phyloP scores from a whole-genome alignment of 2,329 filamentous ascomycete genomes.

The Aureobasidium zeae region DNA sequence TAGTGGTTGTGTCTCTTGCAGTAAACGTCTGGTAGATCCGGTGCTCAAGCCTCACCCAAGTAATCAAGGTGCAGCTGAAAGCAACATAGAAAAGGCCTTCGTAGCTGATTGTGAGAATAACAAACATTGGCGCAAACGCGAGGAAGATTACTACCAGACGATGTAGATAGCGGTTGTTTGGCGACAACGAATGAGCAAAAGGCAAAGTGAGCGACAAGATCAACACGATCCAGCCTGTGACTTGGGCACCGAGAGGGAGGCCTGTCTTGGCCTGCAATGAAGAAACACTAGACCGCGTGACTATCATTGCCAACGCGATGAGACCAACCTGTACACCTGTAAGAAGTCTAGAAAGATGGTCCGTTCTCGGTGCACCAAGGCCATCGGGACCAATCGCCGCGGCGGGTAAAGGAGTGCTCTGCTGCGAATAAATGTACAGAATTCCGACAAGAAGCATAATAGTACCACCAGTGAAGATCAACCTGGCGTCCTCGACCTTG shows the following conservation, averaged over 20 bases:
- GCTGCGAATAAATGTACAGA: conserved; percentile 71
- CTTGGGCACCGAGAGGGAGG: conserved; percentile 76
- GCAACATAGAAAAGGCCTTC: conserved; percentile 92
- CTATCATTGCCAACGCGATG: conserved; percentile 68
- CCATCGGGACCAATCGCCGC: conserved; percentile 27
- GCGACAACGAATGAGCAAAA: conserved; percentile 67
- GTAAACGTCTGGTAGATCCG: conserved; percentile 46
- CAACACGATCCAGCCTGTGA: conserved; percentile 77
- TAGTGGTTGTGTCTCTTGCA: conserved; percentile 12
- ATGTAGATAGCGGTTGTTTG: conserved; percentile 83
- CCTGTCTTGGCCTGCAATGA: conserved; percentile 79
- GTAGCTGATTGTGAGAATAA: conserved; percentile 94
- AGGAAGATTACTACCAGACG: conserved; percentile 82
- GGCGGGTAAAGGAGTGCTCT: conserved; percentile 43
- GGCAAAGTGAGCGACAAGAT: conserved; percentile 69
- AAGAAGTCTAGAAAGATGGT: conserved; percentile 48
- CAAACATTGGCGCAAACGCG: conserved; percentile 84
- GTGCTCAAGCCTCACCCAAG: conserved; percentile 89
- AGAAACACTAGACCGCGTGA: conserved; percentile 76
- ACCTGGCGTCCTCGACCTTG: conserved; percentile 66
- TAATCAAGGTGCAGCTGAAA: conserved; percentile 71
- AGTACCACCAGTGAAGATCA: conserved; percentile 66
- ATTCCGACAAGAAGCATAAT: conserved; percentile 71
- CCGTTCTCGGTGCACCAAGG: conserved; percentile 26
- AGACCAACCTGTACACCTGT: conserved; percentile 62